Percentiles rank a stretch among this genome's conserved stretches.
These are phyloP conservation scores for Cryphonectria parasitica DNA, from an alignment of 2,329 filamentous ascomycete species.

Conservation along the genomic window DNA sequence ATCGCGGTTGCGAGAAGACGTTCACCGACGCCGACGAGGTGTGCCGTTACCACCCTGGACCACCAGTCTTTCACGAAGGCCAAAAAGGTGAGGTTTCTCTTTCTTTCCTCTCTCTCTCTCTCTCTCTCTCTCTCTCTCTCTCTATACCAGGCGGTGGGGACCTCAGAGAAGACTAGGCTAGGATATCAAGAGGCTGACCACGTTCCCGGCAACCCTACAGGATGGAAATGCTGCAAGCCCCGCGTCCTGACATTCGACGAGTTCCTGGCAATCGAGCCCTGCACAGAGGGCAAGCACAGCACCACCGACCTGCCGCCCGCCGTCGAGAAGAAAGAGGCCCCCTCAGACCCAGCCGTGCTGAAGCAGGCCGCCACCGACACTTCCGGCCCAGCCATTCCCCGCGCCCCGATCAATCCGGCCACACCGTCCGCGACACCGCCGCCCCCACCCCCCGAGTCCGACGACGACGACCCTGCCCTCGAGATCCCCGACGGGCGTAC, in stretches of 20 bases:
- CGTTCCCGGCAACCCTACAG: constrained; percentile 48
- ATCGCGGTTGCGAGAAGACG: constrained; percentile 91
- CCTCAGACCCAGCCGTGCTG: constrained; percentile 46
- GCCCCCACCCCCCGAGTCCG: constrained; percentile 72
- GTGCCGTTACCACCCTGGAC: constrained; percentile 91
- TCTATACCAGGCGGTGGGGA: background rate
- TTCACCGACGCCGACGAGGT: constrained; percentile 82
- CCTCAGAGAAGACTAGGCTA: too few species aligned
- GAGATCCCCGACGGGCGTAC: constrained; percentile 73
- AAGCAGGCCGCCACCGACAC: constrained; percentile 60
- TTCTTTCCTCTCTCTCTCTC: constrained; percentile 25
- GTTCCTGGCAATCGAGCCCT: constrained; percentile 90
- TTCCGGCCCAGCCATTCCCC: constrained; percentile 42
- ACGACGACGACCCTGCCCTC: constrained; percentile 80
- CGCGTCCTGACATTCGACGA: constrained; percentile 97
- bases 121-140: constrained; percentile 24
- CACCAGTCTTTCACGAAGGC: constrained; percentile 94
- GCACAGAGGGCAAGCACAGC: constrained; percentile 90
- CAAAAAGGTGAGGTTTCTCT: constrained; percentile 77
- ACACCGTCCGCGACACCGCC: constrained; percentile 47
- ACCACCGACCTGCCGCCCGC: constrained; percentile 74
- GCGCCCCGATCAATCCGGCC: constrained; percentile 47
- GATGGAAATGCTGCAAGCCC: constrained; percentile 99
- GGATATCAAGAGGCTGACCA: constrained; percentile 25
- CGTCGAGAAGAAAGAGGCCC: constrained; percentile 60